Evolutionary conservation across 75 land plant species (phyloP).

Genomic region (Isoetes taiwanensis): DNA sequence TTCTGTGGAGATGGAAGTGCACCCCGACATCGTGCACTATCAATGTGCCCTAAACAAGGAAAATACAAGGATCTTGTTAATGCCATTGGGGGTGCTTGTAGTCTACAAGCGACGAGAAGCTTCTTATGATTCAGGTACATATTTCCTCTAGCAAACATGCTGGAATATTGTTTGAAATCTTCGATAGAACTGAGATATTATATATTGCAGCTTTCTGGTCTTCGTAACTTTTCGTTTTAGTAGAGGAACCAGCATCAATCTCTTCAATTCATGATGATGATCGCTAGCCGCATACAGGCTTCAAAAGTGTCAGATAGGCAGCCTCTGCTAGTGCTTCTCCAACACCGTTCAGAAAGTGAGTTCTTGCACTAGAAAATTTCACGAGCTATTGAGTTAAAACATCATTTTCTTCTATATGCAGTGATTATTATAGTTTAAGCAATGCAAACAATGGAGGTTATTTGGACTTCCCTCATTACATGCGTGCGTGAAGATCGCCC

Average conservation of each 20-base stretch:
- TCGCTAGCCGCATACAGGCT: constrained; percentile 49
- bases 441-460: constrained; percentile 16
- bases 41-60: constrained; percentile 39
- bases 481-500: constrained; percentile 21
- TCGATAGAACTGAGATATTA: background rate
- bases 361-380: constrained; percentile 17
- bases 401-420: constrained; percentile 9
- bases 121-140: constrained; percentile 62
- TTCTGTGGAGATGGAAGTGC: constrained; percentile 46
- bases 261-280: constrained; percentile 44
- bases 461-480: constrained; percentile 51
- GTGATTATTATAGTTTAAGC: constrained; percentile 11
- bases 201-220: constrained; percentile 30
- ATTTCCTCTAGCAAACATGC: too few species aligned
- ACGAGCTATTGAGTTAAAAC: background rate
- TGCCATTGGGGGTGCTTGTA: constrained; percentile 35
- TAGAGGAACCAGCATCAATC: constrained; percentile 28
- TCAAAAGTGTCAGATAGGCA: constrained; percentile 12
- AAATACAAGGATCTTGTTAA: constrained; percentile 35
- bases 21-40: constrained; percentile 53
- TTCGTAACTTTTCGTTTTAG: constrained; percentile 28
- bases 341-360: constrained; percentile 30
- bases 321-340: constrained; percentile 29
- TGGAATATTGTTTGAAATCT: background rate
- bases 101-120: constrained; percentile 32